These are phyloP conservation scores for Candida sakaeoensis DNA, from an alignment of 805 yeast genomes.

Conservation along the genomic window DNA sequence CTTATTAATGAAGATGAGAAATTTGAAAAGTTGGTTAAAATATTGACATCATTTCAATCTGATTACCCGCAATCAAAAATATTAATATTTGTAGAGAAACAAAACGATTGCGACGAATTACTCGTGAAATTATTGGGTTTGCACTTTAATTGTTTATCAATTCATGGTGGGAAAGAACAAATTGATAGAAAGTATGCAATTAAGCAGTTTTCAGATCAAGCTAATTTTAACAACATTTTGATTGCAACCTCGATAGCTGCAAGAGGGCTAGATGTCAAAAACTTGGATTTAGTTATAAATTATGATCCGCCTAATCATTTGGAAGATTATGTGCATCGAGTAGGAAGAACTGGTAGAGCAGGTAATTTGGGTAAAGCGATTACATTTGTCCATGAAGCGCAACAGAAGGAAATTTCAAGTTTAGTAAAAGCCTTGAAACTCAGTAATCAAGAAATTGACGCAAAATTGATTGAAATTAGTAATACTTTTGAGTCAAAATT, in stretches of 20 bases:
- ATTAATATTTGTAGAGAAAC: constrained; percentile 84
- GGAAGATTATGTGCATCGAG: constrained; percentile 95
- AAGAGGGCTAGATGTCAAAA: constrained; percentile 91
- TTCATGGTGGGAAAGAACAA: constrained; percentile 94
- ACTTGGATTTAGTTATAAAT: constrained; percentile 74
- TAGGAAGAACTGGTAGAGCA: constrained; percentile 95
- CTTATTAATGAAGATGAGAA: constrained; percentile 36
- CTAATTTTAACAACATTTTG: constrained; percentile 57
- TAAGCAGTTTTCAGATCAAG: constrained; percentile 53
- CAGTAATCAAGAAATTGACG: constrained; percentile 52
- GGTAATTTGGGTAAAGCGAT: constrained; percentile 60
- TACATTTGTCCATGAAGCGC: constrained; percentile 62
- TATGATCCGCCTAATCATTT: constrained; percentile 73
- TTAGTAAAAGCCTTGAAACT: constrained; percentile 64
- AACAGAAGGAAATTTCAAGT: constrained; percentile 64
- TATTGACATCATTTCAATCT: constrained; percentile 47
- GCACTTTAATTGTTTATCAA: constrained; percentile 58
- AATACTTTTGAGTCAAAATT: constrained; percentile 55
- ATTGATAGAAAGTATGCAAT: constrained; percentile 75
- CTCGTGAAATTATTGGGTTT: constrained; percentile 48
- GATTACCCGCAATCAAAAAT: constrained; percentile 43
- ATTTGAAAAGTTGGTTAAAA: constrained; percentile 40
- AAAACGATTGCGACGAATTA: constrained; percentile 76
- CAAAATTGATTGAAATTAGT: constrained; percentile 48
- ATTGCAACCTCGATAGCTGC: constrained; percentile 95